Conservation (phyloP, 2,329 filamentous ascomycete species). For the Graphiopsis chlorocephala region DNA sequence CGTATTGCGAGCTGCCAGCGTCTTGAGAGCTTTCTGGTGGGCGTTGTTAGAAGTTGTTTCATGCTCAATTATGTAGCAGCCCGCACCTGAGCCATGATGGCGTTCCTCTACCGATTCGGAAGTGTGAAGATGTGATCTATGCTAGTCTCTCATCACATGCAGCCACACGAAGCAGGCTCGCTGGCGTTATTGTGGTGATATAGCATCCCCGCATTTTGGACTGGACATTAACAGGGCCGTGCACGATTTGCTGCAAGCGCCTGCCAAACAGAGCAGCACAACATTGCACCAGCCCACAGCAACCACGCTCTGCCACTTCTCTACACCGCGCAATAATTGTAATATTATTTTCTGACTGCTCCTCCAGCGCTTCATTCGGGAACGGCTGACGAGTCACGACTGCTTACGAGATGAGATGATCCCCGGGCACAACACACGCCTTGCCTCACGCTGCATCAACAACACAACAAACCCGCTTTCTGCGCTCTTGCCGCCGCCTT, state of each 20-base stretch:
- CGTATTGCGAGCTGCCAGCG: constrained; percentile 74
- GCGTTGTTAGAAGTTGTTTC: not conserved
- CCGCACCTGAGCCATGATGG: constrained; percentile 29
- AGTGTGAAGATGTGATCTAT: not conserved
- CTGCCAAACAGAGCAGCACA: constrained; percentile 8
- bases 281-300: not conserved
- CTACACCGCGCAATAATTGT: not conserved
- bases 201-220: not conserved
- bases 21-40: constrained; percentile 51
- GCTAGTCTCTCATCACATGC: not conserved
- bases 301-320: not conserved
- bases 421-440: not conserved
- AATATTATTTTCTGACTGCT: not conserved
- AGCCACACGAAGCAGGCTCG: not conserved
- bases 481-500: constrained; percentile 11
- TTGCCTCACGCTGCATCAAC: not conserved
- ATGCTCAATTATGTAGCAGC: no score
- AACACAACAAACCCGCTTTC: not conserved
- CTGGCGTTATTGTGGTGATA: not conserved
- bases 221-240: no score
- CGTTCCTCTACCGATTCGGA: not conserved
- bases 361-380: not conserved
- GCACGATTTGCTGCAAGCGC: not conserved
- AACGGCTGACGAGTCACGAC: not conserved
- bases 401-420: constrained; percentile 14